Evolutionary conservation across 163 green algal species (phyloP).

Genomic region (Prototheca wickerhamii): DNA sequence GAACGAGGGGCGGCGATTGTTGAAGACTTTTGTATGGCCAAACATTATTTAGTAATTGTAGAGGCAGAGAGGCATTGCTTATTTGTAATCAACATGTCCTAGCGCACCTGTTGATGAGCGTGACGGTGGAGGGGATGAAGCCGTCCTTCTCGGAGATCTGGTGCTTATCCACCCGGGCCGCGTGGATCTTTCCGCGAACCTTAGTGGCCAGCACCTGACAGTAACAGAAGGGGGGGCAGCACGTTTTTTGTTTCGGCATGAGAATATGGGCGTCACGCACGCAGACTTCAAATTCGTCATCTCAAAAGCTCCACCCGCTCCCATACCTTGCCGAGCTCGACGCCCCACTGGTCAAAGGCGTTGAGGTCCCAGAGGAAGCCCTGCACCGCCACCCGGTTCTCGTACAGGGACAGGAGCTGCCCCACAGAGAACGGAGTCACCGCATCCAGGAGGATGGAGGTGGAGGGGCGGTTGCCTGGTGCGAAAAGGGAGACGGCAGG

Average conservation of each 20-base stretch:
- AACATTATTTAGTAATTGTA: no score
- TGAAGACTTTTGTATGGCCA: no score
- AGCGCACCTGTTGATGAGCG: constrained; percentile 29
- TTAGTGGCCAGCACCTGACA: constrained; percentile 26
- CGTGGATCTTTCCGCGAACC: constrained; percentile 22
- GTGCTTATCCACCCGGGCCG: constrained; percentile 11
- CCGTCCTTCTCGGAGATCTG: constrained; percentile 18
- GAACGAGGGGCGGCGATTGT: constrained; percentile 6
- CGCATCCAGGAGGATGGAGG: constrained; percentile 84
- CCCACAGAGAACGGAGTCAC: constrained; percentile 86
- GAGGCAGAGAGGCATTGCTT: no score
- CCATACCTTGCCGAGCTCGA: constrained; percentile 96
- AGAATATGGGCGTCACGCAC: no score
- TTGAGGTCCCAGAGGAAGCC: constrained; percentile 98
- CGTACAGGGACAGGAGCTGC: constrained; percentile 91
- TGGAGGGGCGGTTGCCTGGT: constrained; percentile 80
- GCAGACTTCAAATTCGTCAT: neutral
- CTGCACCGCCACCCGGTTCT: constrained; percentile 88
- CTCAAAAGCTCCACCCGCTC: no score
- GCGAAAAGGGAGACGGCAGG: neutral
- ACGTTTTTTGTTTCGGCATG: neutral
- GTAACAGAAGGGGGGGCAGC: neutral
- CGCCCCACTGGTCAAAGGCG: constrained; percentile 98
- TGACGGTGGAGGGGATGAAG: constrained; percentile 28
- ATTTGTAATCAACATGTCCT: no score